Base-by-base conservation (phyloP, 108 stramenopile species). In the Cyclotella kingstonii region DNA sequence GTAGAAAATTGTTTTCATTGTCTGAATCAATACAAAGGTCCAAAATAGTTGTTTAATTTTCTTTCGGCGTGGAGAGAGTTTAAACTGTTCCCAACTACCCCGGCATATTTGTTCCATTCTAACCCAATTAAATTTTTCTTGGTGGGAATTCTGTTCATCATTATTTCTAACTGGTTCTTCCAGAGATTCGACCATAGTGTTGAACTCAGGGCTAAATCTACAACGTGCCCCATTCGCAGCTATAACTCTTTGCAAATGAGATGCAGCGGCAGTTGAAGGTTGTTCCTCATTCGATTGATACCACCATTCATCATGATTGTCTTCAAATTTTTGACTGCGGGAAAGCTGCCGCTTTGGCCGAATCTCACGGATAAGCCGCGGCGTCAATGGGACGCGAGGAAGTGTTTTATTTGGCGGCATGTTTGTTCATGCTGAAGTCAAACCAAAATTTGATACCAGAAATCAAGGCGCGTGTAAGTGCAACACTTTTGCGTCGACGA, bases 251-350 rank as follows among this genome's bases (percentile, higher is more conserved):
- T 22, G 58, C 1, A 42, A 29, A 26, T 49, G 25, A 44, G 52
- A 21, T 15, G 36, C 22, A 12, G 52, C 54, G 10, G 49, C 1
- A 12, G 30, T n/a, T 54, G 27, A 44, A 12, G 11, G 25, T 40
- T 1, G 5, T 1, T 12, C 39, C 14, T 28, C 28, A 34, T 39
- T 46, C 28, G 54, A 54, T 14, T 34, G 51, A 29, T 46, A 25
- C 47, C 48, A 70, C 60, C 59, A 61, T n/a, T 70, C 68, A 46
- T 61, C 68, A n/a, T n/a, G n/a, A 28, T 54, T 53, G 14, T 28
- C 47, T 36, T 70, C 57, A 11, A 29, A 7, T 50, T n/a, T 50
- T 46, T 38, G 7, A 40, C 30, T 59, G 21, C 68, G 47, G 23
- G 54, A 39, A 7, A 60, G 58, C 25, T 57, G 57, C 18, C 68